These are phyloP conservation scores for Aspergillus viridinutans DNA, from an alignment of 2,329 filamentous ascomycete genomes.

Conservation along the genomic window DNA sequence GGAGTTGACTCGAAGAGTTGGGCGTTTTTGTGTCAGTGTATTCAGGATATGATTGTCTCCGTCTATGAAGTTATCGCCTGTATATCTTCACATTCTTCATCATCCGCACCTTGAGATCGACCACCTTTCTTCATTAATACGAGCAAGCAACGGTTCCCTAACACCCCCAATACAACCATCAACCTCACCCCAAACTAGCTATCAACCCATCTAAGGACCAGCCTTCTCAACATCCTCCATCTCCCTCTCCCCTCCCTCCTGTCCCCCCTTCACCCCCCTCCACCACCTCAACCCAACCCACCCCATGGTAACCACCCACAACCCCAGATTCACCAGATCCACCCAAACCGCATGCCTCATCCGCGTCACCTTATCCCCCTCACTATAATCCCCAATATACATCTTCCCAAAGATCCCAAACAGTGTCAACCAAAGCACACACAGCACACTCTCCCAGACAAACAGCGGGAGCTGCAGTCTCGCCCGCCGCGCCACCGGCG, in stretches of 20 bases:
- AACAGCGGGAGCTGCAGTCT: constrained; percentile 45
- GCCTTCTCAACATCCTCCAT: constrained; percentile 11
- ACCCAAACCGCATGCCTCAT: constrained; percentile 90
- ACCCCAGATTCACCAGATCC: constrained; percentile 66
- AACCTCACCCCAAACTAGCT: neutral
- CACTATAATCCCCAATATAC: constrained; percentile 56
- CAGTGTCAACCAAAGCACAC: constrained; percentile 73
- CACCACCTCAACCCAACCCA: constrained; percentile 36
- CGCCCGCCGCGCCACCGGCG: constrained; percentile 29
- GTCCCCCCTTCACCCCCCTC: constrained; percentile 20
- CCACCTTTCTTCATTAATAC: neutral
- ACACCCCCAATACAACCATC: neutral
- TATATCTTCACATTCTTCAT: neutral
- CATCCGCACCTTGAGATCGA: neutral
- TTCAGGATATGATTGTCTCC: neutral
- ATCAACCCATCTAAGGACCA: neutral
- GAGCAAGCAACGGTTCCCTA: neutral
- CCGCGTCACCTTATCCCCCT: constrained; percentile 49
- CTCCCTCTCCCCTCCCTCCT: constrained; percentile 23
- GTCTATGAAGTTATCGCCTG: neutral
- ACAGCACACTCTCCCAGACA: constrained; percentile 67
- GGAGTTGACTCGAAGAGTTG: neutral
- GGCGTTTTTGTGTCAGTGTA: neutral
- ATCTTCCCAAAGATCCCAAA: constrained; percentile 81
- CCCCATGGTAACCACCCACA: constrained; percentile 66